Evolutionary conservation across 169 alveolate species (phyloP).

Genomic region (Plasmodium yoelii): DNA sequence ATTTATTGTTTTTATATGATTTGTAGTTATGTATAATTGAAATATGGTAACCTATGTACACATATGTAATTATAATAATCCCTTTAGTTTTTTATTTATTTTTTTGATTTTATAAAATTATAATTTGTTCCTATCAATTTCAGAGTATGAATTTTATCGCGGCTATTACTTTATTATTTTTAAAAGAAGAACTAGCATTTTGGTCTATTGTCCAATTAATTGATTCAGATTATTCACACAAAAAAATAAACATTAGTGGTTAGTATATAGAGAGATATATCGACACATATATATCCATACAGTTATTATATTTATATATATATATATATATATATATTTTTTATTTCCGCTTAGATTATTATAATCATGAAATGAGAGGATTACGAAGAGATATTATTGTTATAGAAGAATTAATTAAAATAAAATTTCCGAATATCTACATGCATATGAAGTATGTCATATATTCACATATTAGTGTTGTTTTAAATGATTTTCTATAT

Average conservation of each 20-base stretch:
- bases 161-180: constrained; percentile 86
- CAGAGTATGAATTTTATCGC: constrained; percentile 89
- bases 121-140: background rate
- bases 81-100: background rate
- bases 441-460: constrained; percentile 81
- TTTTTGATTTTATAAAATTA: no score
- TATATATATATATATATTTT: background rate
- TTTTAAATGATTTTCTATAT: background rate
- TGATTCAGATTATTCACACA: constrained; percentile 82
- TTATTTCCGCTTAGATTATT: constrained; percentile 78
- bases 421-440: constrained; percentile 81
- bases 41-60: background rate
- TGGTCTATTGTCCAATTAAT: constrained; percentile 90
- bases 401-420: constrained; percentile 81
- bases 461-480: background rate
- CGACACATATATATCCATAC: background rate
- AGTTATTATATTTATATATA: background rate
- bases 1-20: background rate
- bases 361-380: constrained; percentile 88
- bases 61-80: background rate
- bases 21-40: background rate
- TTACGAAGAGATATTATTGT: constrained; percentile 87
- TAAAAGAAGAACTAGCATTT: constrained; percentile 88
- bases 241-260: constrained; percentile 86
- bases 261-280: background rate